These are phyloP conservation scores for Fraxinus americana DNA, from an alignment of 257 asterid species.

Conservation along the genomic window DNA sequence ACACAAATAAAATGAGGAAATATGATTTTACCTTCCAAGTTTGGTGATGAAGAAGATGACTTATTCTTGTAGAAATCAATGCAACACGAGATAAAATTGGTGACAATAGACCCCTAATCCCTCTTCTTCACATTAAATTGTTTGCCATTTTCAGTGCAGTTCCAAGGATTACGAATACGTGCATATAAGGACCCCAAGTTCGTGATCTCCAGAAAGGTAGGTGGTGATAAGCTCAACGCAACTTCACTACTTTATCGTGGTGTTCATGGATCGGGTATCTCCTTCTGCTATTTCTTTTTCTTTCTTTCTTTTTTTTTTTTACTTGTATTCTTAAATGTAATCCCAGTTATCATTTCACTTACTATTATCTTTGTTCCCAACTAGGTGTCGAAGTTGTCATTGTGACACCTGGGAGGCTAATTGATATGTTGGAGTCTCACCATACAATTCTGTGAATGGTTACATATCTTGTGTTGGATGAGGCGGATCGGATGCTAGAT, in stretches of 20 bases:
- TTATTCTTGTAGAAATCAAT: too few species aligned
- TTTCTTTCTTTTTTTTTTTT: not conserved
- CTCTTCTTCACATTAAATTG: too few species aligned
- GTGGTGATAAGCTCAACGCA: constrained; percentile 98
- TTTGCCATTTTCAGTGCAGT: too few species aligned
- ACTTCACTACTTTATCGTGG: constrained; percentile 98
- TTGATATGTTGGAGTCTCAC: constrained; percentile 92
- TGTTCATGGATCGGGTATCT: constrained; percentile 98
- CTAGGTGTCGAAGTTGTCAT: constrained; percentile 87
- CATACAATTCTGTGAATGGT: constrained; percentile 85
- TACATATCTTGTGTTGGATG: constrained; percentile 89
- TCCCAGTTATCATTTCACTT: constrained; percentile 23
- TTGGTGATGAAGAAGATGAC: too few species aligned
- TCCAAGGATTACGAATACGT: constrained; percentile 84
- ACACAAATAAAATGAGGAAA: too few species aligned
- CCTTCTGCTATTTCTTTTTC: constrained; percentile 67
- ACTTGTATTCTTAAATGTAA: constrained; percentile 22
- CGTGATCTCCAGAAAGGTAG: constrained; percentile 76
- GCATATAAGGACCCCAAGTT: constrained; percentile 53
- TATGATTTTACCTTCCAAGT: too few species aligned
- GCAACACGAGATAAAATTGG: too few species aligned
- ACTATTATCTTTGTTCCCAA: constrained; percentile 15
- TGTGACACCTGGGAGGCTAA: constrained; percentile 92
- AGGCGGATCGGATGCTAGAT: constrained; percentile 95
- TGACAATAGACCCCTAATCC: too few species aligned